Percentiles rank a stretch among this genome's conserved stretches.
Evolutionary conservation across 352 stramenopile genomes (phyloP).

Genomic region (Globisporangium alternatum): DNA sequence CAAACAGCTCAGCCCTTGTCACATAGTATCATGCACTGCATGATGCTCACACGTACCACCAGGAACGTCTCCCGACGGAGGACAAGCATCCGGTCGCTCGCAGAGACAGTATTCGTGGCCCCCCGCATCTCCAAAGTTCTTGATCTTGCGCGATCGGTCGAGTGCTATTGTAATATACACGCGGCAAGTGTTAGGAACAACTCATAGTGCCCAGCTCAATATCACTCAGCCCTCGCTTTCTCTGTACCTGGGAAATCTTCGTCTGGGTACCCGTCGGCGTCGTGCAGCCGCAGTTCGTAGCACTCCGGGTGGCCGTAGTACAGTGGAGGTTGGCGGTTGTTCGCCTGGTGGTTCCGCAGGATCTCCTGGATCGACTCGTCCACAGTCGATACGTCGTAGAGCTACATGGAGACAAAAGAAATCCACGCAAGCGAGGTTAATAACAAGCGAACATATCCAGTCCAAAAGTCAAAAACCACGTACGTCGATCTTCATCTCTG

Average conservation of each 20-base stretch:
- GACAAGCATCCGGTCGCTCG: slow-evolving; percentile 80
- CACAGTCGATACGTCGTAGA: slow-evolving; percentile 85
- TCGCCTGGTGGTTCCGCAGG: slow-evolving; percentile 63
- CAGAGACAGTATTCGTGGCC: slow-evolving; percentile 87
- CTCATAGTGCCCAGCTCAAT: neutral
- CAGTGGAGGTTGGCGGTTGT: slow-evolving; percentile 54
- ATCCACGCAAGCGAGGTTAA: neutral
- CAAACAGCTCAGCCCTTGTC: neutral
- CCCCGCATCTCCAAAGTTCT: slow-evolving; percentile 88
- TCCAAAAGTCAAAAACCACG: slow-evolving; percentile 3
- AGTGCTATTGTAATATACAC: slow-evolving; percentile 34
- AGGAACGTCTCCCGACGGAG: slow-evolving; percentile 53
- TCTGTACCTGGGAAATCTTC: slow-evolving; percentile 79
- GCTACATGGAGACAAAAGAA: slow-evolving; percentile 26
- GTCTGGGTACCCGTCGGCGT: slow-evolving; percentile 80
- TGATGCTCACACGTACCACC: slow-evolving; percentile 24
- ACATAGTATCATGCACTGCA: neutral
- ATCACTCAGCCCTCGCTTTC: neutral
- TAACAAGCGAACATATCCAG: neutral
- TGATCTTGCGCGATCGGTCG: slow-evolving; percentile 85
- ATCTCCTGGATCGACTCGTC: slow-evolving; percentile 88
- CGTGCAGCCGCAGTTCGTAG: slow-evolving; percentile 83
- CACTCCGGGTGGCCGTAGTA: slow-evolving; percentile 88
- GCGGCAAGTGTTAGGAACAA: neutral
- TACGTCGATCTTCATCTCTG: slow-evolving; percentile 89